Base-by-base conservation (phyloP, 2,329 filamentous ascomycete genomes). In the Fusarium acutatum region DNA sequence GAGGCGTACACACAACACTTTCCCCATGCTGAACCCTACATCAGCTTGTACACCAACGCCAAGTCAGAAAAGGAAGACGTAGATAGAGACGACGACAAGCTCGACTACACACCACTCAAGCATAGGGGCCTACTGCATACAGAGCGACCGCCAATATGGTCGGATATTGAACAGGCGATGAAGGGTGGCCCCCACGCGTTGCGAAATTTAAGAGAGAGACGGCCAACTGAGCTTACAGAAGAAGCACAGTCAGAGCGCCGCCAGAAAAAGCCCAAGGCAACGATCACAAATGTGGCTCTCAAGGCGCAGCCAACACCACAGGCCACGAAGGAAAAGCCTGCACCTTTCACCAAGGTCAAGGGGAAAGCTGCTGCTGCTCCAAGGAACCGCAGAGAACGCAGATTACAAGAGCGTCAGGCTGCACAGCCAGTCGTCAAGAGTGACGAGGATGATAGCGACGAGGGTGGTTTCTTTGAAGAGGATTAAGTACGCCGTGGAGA, bases 1-100 rank as follows among this genome's bases (percentile, higher is more conserved):
- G 84, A 93, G 71, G 91, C 93, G 75, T 96, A 96, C 79, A 90
- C 93, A 3, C 87, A 89, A 60, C 92, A 91, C 81, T 93, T 89
- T 71, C 94, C 94, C 4, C 88, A 93, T 49, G 85, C 91, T 76
- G 90, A 93, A 80, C 85, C 87, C 28, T 96, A 96, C 81, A 86
- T 93, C 72, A 90, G 89, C 75, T 79, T 92, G 22, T 92, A 91
- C 74, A 84, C 88, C 73, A 69, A 74, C 24, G 50, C 38, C 50
- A 78, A 81, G 24, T 77, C 79, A 6, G 81, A 84, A 57, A 83
- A 46, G 77, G 80, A 41, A 77, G 79, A 65, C 9, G 81, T 85
- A 60, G 84, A 83, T 11, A 73, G 72, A 13, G 74, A 77, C 38
- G 85, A 73, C 7, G 72, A 73, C 32, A 69, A 65, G 37, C 67